phyloP scores from a whole-genome alignment of 1,284 basidiomycete genomes.

The Boletus sp. region DNA sequence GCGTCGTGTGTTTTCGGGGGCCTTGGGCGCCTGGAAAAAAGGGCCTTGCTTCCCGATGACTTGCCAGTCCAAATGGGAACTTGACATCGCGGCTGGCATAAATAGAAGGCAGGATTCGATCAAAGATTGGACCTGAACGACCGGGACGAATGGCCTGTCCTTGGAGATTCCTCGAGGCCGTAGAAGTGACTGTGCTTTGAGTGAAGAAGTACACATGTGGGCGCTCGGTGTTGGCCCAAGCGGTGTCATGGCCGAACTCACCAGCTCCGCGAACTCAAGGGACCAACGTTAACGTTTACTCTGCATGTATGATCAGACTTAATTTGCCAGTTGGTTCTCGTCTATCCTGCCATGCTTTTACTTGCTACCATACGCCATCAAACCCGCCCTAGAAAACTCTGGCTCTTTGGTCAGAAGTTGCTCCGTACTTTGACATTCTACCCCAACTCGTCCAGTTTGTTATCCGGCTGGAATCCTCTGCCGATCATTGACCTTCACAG shows the following conservation, averaged over 20 bases:
- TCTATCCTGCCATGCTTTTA: slow-evolving; percentile 34
- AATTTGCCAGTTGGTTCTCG: slow-evolving; percentile 27
- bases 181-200: slow-evolving; percentile 21
- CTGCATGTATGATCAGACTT: slow-evolving; percentile 32
- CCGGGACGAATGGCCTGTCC: slow-evolving; percentile 17
- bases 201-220: slow-evolving; percentile 22
- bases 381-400: slow-evolving; percentile 28
- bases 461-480: slow-evolving; percentile 22
- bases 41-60: slow-evolving; percentile 13
- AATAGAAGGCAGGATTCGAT: slow-evolving; percentile 25
- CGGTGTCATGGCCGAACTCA: slow-evolving; percentile 29
- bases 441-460: slow-evolving; percentile 28
- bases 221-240: slow-evolving; percentile 30
- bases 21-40: slow-evolving; percentile 29
- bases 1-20: slow-evolving; percentile 27
- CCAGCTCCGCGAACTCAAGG: slow-evolving; percentile 35
- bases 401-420: slow-evolving; percentile 15
- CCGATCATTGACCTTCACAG: slow-evolving; percentile 29
- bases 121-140: slow-evolving; percentile 23
- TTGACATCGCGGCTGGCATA: slow-evolving; percentile 20
- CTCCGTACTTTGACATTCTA: slow-evolving; percentile 16
- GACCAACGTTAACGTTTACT: slow-evolving; percentile 28
- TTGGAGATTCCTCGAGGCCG: slow-evolving; percentile 28
- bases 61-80: slow-evolving; percentile 29
- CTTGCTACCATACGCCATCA: slow-evolving; percentile 30